Evolutionary conservation across 306 rosid genomes (phyloP).

Genomic region (Rubus parviflorus): DNA sequence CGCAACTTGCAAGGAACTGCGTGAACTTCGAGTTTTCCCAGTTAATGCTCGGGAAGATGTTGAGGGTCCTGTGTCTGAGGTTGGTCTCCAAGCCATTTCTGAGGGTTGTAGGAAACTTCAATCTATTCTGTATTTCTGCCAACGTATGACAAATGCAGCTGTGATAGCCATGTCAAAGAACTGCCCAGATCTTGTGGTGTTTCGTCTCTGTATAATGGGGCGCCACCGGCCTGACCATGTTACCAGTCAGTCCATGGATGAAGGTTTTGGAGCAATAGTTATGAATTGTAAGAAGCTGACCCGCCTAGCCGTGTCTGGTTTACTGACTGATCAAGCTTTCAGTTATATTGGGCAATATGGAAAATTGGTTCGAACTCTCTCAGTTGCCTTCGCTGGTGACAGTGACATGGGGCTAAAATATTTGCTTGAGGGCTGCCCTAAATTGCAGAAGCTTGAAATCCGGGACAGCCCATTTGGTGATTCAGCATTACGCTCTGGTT

Average conservation of each 20-base stretch:
- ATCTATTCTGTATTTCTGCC: constrained; percentile 75
- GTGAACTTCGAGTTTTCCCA: constrained; percentile 81
- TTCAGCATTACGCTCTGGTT: constrained; percentile 62
- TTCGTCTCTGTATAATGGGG: constrained; percentile 85
- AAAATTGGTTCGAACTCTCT: constrained; percentile 73
- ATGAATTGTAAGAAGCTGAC: constrained; percentile 90
- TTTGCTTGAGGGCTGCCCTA: constrained; percentile 74
- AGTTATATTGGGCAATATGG: constrained; percentile 68
- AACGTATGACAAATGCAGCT: constrained; percentile 86
- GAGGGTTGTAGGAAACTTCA: constrained; percentile 80
- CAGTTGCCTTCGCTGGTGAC: constrained; percentile 84
- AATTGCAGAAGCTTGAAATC: constrained; percentile 82
- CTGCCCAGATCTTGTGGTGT: constrained; percentile 80
- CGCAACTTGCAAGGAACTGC: constrained; percentile 71
- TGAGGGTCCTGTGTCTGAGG: constrained; percentile 82
- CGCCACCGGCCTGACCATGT: constrained; percentile 54
- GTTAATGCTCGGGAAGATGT: constrained; percentile 45
- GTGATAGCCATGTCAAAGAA: constrained; percentile 82
- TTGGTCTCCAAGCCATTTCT: constrained; percentile 77
- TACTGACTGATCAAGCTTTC: constrained; percentile 76
- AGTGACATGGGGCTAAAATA: constrained; percentile 60
- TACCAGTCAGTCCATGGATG: constrained; percentile 79
- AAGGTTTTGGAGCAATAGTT: constrained; percentile 90
- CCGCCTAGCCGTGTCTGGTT: constrained; percentile 81
- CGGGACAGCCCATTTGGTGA: constrained; percentile 92